Conservation (phyloP, 306 rosid genomes). For the Malus orientalis region DNA sequence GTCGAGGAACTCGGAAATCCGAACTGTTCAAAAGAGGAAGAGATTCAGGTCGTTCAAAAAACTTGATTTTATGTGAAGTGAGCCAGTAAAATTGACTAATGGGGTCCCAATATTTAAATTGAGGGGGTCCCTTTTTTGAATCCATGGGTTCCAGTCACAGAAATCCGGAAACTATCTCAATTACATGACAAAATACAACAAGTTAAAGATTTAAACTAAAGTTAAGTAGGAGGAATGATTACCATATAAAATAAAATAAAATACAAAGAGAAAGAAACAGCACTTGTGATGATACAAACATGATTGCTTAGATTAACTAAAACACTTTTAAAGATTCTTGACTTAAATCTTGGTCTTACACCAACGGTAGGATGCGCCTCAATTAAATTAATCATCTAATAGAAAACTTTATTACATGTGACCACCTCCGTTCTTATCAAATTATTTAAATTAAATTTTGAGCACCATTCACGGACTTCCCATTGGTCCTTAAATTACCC, state of each 20-base stretch:
- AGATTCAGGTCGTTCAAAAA: too few relatives aligned
- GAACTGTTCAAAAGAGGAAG: too few relatives aligned
- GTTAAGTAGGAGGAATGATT: not conserved
- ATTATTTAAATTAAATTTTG: too few relatives aligned
- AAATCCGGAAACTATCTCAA: accelerated
- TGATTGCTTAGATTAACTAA: not conserved
- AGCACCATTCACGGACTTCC: too few relatives aligned
- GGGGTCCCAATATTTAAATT: too few relatives aligned
- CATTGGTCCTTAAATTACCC: too few relatives aligned
- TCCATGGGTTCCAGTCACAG: too few relatives aligned
- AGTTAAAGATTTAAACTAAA: not conserved
- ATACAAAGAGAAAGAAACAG: not conserved
- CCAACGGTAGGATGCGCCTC: not conserved
- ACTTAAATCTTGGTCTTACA: not conserved
- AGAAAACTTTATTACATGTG: not conserved
- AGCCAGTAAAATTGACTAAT: too few relatives aligned
- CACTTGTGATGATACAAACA: not conserved
- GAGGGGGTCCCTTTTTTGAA: too few relatives aligned
- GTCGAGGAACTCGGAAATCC: too few relatives aligned
- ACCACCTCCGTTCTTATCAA: too few relatives aligned
- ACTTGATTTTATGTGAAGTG: too few relatives aligned
- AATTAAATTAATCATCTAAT: not conserved
- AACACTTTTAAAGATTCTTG: not conserved
- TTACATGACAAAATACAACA: not conserved
- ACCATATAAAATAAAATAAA: not conserved